phyloP scores from a whole-genome alignment of 257 asterid genomes.

The Striga asiatica region DNA sequence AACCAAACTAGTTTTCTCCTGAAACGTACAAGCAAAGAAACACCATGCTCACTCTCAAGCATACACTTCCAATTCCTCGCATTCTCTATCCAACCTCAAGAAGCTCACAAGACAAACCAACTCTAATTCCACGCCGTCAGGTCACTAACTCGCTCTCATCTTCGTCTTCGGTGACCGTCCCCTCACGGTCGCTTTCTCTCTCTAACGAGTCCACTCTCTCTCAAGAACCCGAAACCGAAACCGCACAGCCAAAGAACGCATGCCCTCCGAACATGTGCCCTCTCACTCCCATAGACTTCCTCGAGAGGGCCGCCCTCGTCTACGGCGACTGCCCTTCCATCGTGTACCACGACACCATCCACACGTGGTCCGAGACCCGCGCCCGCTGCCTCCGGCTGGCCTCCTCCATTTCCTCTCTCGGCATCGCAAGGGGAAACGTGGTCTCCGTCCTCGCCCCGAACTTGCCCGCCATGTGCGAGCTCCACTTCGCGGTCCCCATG shows the following conservation, averaged over 20 bases:
- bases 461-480: slow-evolving; percentile 57
- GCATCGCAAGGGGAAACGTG: slow-evolving; percentile 30
- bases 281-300: slow-evolving; percentile 28
- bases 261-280: slow-evolving; percentile 11
- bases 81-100: neutral
- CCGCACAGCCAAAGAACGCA: too few species aligned
- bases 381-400: slow-evolving; percentile 35
- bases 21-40: too few species aligned
- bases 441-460: slow-evolving; percentile 57
- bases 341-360: slow-evolving; percentile 20
- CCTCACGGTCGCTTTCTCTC: slow-evolving; percentile 4
- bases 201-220: neutral
- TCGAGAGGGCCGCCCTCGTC: slow-evolving; percentile 36
- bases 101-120: neutral
- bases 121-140: neutral
- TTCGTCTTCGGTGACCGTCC: neutral
- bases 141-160: neutral
- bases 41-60: slow-evolving; percentile 17
- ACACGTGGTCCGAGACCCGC: slow-evolving; percentile 41
- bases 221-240: neutral
- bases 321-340: slow-evolving; percentile 34
- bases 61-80: slow-evolving; percentile 3
- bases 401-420: slow-evolving; percentile 28
- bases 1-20: too few species aligned
- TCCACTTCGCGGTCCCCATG: slow-evolving; percentile 62